These are phyloP conservation scores for Penicillium odoratum DNA, from an alignment of 495 filamentous ascomycete species.

Conservation along the genomic window DNA sequence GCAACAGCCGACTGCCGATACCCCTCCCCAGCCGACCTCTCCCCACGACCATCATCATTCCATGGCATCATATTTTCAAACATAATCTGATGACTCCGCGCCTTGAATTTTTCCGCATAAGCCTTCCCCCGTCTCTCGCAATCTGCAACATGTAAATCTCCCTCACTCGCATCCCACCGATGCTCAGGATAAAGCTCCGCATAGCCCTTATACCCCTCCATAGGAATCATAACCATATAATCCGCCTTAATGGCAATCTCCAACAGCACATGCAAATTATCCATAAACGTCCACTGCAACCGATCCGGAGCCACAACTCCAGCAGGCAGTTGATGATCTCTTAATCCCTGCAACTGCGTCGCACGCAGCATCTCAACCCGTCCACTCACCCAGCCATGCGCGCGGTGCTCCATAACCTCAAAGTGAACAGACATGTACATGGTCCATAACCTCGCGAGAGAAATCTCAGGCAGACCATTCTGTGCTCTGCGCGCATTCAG, in stretches of 20 bases:
- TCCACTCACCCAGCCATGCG: conserved; percentile 29
- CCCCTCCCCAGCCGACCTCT: neutral
- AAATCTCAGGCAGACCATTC: conserved; percentile 8
- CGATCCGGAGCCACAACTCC: conserved; percentile 1
- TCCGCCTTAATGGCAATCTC: conserved; percentile 24
- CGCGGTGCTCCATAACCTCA: conserved; percentile 28
- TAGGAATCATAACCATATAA: conserved; percentile 25
- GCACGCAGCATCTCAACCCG: conserved; percentile 25
- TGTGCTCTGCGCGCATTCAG: conserved; percentile 11
- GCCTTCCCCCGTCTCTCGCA: conserved; percentile 4
- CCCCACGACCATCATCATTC: neutral
- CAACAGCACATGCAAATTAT: conserved; percentile 25
- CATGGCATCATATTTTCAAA: neutral
- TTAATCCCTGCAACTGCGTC: conserved; percentile 17
- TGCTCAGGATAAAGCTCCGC: neutral
- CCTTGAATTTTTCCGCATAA: conserved; percentile 16
- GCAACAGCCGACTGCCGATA: conserved; percentile 6
- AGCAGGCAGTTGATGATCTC: neutral
- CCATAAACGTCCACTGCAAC: conserved; percentile 21
- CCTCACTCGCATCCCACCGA: neutral
- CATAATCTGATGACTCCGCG: conserved; percentile 6
- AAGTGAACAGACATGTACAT: conserved; percentile 26
- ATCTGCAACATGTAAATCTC: neutral
- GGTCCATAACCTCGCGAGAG: conserved; percentile 29
- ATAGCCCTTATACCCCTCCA: conserved; percentile 28